Evolutionary conservation across 495 filamentous ascomycete species (phyloP), one percentile per base, ranked within the genome.

Genomic region (Platismatia glauca): DNA sequence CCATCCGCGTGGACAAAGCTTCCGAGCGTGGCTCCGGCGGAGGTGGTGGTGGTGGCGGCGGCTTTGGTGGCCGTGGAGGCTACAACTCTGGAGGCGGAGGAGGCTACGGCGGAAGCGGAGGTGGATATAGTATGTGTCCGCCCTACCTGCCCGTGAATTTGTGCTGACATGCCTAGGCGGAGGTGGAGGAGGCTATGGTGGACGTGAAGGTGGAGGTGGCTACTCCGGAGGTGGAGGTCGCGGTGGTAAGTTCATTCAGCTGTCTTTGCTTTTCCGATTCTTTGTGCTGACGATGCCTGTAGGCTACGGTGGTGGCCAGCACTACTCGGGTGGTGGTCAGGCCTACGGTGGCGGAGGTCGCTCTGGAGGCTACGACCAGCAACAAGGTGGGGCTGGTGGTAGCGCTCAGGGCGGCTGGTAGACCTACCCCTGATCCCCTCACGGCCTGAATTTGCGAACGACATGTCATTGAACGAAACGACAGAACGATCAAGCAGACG

Each of bases 1-100:
- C 82, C 60, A 97, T 99, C 70, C 92, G 95, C 63, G 94, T 99
- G 55, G 94, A 97, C 78, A 96, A 89, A 73, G 95, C 94, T 57
- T 92, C 90, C 53, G 91, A 97, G 73, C 86, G 86, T 68, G 80
- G 82, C 50, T 76, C 81, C 43, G 66, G 70, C 57, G 57, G 68
- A 12, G 69, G 69, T 37, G 70, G 68, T 13, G 69, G 69, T 34
- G 76, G 77, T 55, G 78, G 78, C 50, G 79, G 76, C 69, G 75
- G 78, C 35, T 73, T 71, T 52, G 73, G 76, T 55, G 58, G 64
- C 37, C 50, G 67, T 43, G 67, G 67, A 38, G 64, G 64, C 56
- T 69, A 73, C 63, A 61, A 59, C 29, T 62, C 46, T 37, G 75
- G 74, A n/a, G 73, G 73, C 34, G 67, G 65, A 22, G 68, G 67